Conservation (phyloP, 352 stramenopile genomes). For the Globisporangium paroecandrum region DNA sequence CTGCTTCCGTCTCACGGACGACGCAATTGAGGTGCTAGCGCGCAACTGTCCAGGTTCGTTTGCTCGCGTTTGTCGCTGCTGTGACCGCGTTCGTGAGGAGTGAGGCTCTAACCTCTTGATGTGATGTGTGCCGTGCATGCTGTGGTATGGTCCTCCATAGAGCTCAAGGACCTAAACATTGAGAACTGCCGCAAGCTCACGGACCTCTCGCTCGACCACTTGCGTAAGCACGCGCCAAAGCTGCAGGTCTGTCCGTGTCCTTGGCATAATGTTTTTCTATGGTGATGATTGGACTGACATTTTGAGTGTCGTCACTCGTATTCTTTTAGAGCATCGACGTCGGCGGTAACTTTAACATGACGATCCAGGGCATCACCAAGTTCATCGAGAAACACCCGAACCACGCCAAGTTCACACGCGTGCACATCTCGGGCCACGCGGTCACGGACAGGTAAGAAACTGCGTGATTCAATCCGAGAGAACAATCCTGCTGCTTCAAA, state of each 20-base stretch:
- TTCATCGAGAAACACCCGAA: slow-evolving; percentile 89
- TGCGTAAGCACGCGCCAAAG: slow-evolving; percentile 77
- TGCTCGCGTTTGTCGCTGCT: background rate
- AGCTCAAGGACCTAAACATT: slow-evolving; percentile 86
- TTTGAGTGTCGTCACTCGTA: background rate
- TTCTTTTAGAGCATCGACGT: slow-evolving; percentile 73
- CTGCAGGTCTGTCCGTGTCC: slow-evolving; percentile 48
- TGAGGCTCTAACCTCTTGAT: background rate
- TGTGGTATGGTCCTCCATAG: slow-evolving; percentile 21
- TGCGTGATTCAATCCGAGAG: background rate
- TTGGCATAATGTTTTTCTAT: background rate
- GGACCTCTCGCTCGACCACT: slow-evolving; percentile 66
- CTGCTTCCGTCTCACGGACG: slow-evolving; percentile 86
- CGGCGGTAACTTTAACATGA: slow-evolving; percentile 90
- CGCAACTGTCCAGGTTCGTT: slow-evolving; percentile 67
- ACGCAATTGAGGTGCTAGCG: slow-evolving; percentile 77
- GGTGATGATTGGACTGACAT: background rate
- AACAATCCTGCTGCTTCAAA: background rate
- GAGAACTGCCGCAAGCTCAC: slow-evolving; percentile 90
- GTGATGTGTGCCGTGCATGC: background rate
- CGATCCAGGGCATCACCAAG: slow-evolving; percentile 78
- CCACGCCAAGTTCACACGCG: slow-evolving; percentile 84
- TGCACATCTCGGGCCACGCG: slow-evolving; percentile 81
- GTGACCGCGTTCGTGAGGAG: background rate
- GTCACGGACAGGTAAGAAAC: slow-evolving; percentile 72